Base-by-base conservation (phyloP, 805 yeast species). In the Nakazawaea populi region DNA sequence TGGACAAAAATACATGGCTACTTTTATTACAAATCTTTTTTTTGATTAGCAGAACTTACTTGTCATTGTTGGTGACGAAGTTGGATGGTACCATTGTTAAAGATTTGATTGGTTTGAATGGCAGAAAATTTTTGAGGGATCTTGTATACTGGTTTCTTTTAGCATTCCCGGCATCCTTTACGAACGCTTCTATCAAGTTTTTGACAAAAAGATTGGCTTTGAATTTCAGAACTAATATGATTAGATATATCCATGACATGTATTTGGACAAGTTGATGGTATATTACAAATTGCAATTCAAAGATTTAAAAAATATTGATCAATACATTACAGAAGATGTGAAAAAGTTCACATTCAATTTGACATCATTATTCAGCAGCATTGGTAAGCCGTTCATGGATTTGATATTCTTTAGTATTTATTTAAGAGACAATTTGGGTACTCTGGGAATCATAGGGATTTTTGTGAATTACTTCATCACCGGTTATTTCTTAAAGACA, bases 311-410 rank as follows among this genome's bases (percentile, higher is more conserved):
- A 55, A 89, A 89, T 56, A 85, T 89, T 52, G 97, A 90, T 60
- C 91, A 86, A 66, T 89, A 86, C 58, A 85, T 91, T 53, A 85
- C 97, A 1, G 86, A 87, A 52, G 98, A 91, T 67, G 78, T 91
- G 37, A 76, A 86, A 29, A 80, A 83, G 61, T 91, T 91, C 67
- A 80, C 90, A 61, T 88, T 82, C 59, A 81, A 95, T 0, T 79
- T 89, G 30, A 85, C 96, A 43, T 82, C 91, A 0, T 76, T 91
- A 45, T 90, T 89, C 64, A 87, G 96, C 10, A 86, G 83, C 60
- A 80, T 91, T 69, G 97, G 97, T 42, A 91, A 91, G 66, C 98
- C 98, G 30, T 77, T 87, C 46, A 85, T 89, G 53, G 98, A 91
- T 66, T 71, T 91, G 60, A 76, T 87, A 12, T 84, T 91, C 61